Evolutionary conservation across 208 protist genomes (phyloP).

Genomic region (Leishmania turanica): DNA sequence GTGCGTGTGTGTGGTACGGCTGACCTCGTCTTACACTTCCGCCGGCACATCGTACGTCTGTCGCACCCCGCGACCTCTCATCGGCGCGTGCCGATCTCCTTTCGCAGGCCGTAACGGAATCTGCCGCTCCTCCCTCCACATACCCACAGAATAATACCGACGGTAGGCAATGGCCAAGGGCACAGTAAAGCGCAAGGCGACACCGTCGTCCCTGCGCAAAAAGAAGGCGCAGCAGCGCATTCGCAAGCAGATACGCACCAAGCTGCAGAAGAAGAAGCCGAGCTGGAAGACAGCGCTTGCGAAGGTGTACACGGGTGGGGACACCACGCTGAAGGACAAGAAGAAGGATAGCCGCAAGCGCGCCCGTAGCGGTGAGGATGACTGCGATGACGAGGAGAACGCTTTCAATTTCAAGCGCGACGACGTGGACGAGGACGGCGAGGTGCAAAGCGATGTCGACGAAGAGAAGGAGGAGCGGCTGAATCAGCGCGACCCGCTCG

Average conservation of each 20-base stretch:
- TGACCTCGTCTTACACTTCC: neutral
- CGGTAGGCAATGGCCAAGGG: slow-evolving; percentile 66
- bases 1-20: neutral
- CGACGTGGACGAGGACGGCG: slow-evolving; percentile 51
- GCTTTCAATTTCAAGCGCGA: slow-evolving; percentile 40
- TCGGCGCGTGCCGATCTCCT: neutral
- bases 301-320: slow-evolving; percentile 57
- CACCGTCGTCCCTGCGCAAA: slow-evolving; percentile 82
- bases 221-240: slow-evolving; percentile 90
- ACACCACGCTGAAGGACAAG: slow-evolving; percentile 18
- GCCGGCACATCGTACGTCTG: neutral
- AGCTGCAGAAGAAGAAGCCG: slow-evolving; percentile 75
- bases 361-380: slow-evolving; percentile 25
- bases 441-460: slow-evolving; percentile 92
- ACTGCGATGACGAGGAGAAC: slow-evolving; percentile 33
- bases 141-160: neutral
- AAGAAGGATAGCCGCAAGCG: slow-evolving; percentile 50
- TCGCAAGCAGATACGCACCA: slow-evolving; percentile 84
- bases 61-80: neutral
- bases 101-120: neutral
- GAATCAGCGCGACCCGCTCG: slow-evolving; percentile 83
- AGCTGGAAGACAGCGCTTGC: slow-evolving; percentile 77
- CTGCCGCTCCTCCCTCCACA: neutral
- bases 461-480: slow-evolving; percentile 88
- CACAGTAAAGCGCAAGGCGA: slow-evolving; percentile 76